Evolutionary conservation across 2,329 filamentous ascomycete species (phyloP).

Genomic region (Monilinia aucupariae): DNA sequence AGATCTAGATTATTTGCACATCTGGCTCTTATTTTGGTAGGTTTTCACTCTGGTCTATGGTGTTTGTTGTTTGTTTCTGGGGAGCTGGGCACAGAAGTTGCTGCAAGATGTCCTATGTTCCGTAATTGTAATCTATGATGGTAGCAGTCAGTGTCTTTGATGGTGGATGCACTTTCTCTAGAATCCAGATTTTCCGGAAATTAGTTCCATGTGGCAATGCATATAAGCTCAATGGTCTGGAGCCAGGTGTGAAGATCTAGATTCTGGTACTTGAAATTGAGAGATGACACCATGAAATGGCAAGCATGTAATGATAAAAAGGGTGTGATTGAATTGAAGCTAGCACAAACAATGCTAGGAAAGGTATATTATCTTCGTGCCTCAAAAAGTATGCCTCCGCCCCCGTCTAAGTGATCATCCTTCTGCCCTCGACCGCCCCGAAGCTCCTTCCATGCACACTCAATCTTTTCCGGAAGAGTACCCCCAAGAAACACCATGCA

Average conservation of each 20-base stretch:
- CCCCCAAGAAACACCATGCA: slow-evolving; percentile 10
- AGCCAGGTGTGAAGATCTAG: not conserved
- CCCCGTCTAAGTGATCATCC: slow-evolving; percentile 5
- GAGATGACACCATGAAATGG: not conserved
- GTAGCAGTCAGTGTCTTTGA: not conserved
- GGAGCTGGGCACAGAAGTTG: not conserved
- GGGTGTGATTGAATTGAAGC: slow-evolving; percentile 12
- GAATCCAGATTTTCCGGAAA: not conserved
- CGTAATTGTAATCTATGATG: not conserved
- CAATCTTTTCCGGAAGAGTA: slow-evolving; percentile 9
- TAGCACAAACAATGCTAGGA: slow-evolving; percentile 12
- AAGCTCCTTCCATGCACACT: slow-evolving; percentile 11
- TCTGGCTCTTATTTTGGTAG: not conserved
- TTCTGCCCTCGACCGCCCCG: slow-evolving; percentile 1
- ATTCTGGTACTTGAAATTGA: not conserved
- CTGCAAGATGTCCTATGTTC: not conserved
- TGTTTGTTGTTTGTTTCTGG: not conserved
- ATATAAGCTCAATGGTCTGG: not conserved
- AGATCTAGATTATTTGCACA: slow-evolving; percentile 11
- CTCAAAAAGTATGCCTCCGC: slow-evolving; percentile 8
- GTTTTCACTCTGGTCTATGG: not conserved
- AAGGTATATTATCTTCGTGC: slow-evolving; percentile 8
- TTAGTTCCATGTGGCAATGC: not conserved
- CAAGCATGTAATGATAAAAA: not conserved
- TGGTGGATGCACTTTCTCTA: not conserved